Base-by-base conservation (phyloP, 805 yeast species). In the Pichia occidentalis region DNA sequence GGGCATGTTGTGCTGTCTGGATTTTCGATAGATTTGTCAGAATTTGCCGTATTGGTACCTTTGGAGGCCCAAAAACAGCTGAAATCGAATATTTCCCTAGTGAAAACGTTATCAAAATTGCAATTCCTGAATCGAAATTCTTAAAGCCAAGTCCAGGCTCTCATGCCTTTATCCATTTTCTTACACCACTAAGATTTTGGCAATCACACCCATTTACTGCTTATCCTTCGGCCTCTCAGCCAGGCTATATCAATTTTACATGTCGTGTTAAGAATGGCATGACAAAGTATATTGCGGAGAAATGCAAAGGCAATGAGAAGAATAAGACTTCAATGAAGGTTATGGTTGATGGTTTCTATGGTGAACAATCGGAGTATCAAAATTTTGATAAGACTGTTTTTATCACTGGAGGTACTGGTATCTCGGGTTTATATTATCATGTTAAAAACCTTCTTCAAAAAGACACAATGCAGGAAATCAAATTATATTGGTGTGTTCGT, bases 351-450 rank as follows among this genome's bases (percentile, higher is more conserved):
- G 92, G 92, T 1, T 88, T 88, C 6, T 83, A 84, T 52, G 88
- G 90, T 3, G 64, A 68, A 32, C 51, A 70, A 11, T 56, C 70
- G 4, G 71, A 80, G 4, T 65, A 75, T 19, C 64, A 63, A 19
- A 59, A 63, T 30, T 80, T 70, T 48, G 71, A 75, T 34, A 68
- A 71, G 40, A 70, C 78, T 5, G 65, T 80, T 6, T 67, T 79
- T 30, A 44, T 82, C 18, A 81, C 88, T 7, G 88, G 86, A 33
- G 90, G 92, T 22, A 76, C 76, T 37, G 92, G 92, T 37, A 64
- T 83, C 36, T 78, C 90, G 1, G 84, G 77, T 33, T 63, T 70
- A 22, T 68, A 59, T 45, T 61, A 69, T 11, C 73, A 71, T 50
- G 68, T 63, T 16, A 21, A 37, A 29, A 52, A 52, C 17, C 41